Base-by-base conservation (phyloP, 2,329 filamentous ascomycete genomes). In the Trematosphaeria pertusa region DNA sequence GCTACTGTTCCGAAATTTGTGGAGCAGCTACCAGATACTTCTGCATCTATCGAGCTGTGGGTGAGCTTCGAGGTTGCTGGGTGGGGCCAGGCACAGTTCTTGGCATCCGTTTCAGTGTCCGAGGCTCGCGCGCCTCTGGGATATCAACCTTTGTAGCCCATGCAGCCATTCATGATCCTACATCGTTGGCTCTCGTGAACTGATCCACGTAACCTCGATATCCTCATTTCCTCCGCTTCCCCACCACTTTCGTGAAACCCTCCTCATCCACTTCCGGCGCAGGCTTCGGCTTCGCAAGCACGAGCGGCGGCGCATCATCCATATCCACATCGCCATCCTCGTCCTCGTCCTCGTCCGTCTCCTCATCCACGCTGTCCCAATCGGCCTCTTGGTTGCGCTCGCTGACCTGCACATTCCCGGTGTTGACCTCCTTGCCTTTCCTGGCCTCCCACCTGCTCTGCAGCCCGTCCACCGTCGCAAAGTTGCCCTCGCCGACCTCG, bases 401-500 rank as follows among this genome's bases (percentile, higher is more conserved):
- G 48, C 81, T 78, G 46, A 83, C 81, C 37, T 65, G 63, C 6
- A 73, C 63, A 39, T 56, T 64, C 36, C 61, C 63, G 18, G 59
- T 76, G 74, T 44, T 83, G 77, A 69, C 80, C 59, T 62, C 82
- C 64, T 78, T 83, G 42, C 84, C 84, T 54, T 82, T 84, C 62
- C 75, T 82, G 59, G 77, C 84, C 69, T 81, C 71, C 80, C 85
- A 90, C 57, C 81, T 79, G 63, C 76, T 73, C 60, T 84, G 83
- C 75, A 94, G 73, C 52, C 75, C 76, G 55, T 85, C 80, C 42
- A 91, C 82, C 50, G 81, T 81, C n/a, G 76, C 77, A 54, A 88
- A 87, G 46, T 86, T 79, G 12, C 88, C 88, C 52, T 82, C 80
- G 47, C 79, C 77, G 61, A 86, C 85, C 65, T 88, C 81, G 48